phyloP scores from a whole-genome alignment of 495 filamentous ascomycete species.

The Geoglossum glabrum region DNA sequence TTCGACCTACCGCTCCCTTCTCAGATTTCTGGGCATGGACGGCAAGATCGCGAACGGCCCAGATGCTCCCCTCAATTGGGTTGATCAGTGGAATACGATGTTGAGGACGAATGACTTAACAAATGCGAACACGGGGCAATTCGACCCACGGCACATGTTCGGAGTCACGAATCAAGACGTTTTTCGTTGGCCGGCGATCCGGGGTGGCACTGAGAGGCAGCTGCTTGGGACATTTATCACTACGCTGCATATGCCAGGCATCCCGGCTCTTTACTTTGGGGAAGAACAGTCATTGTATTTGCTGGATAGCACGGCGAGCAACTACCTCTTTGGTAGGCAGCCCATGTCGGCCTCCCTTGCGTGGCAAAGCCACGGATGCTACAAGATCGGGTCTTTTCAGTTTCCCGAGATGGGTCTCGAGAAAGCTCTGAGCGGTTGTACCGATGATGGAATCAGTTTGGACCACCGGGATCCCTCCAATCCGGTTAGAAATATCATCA shows the following conservation, averaged over 20 bases:
- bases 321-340: constrained; percentile 53
- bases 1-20: constrained; percentile 46
- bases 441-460: constrained; percentile 34
- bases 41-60: constrained; percentile 40
- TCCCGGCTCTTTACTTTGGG: constrained; percentile 44
- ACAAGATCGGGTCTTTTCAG: constrained; percentile 31
- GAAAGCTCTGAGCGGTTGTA: constrained; percentile 32
- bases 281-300: constrained; percentile 54
- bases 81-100: constrained; percentile 40
- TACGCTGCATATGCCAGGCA: constrained; percentile 44
- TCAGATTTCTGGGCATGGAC: constrained; percentile 44
- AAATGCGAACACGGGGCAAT: constrained; percentile 43
- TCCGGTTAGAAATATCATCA: constrained; percentile 44
- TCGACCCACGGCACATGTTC: constrained; percentile 53
- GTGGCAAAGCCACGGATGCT: constrained; percentile 54
- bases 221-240: constrained; percentile 43
- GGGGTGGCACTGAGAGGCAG: constrained; percentile 39
- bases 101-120: constrained; percentile 41
- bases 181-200: constrained; percentile 50
- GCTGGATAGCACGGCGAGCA: constrained; percentile 42
- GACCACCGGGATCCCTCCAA: constrained; percentile 55
- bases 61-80: constrained; percentile 39
- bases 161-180: constrained; percentile 56
- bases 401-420: constrained; percentile 41
- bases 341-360: constrained; percentile 45